A percentile compares a stretch with the other conserved stretches of the same genome.
Conservation (phyloP, 202 grass and related monocot genomes). For the Schoenoplectus triqueter region DNA sequence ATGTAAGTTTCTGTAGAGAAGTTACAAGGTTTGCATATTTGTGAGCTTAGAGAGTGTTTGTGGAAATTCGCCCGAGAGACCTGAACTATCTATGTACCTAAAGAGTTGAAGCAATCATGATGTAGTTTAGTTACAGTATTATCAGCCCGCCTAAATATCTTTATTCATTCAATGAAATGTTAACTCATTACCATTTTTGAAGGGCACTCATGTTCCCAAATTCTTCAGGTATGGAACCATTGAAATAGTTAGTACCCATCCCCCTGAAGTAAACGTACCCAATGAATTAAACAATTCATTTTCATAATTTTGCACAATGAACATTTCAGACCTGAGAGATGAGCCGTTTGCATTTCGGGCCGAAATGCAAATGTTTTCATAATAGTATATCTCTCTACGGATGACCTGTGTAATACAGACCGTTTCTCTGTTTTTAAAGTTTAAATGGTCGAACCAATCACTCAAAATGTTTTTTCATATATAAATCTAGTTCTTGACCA, state of each 20-base stretch:
- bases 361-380: too few relatives aligned
- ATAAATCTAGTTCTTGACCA: too few relatives aligned
- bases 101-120: background rate
- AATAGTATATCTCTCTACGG: too few relatives aligned
- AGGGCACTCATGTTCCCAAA: conserved; percentile 64
- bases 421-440: too few relatives aligned
- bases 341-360: too few relatives aligned
- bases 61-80: conserved; percentile 63
- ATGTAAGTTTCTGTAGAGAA: background rate
- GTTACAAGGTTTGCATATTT: conserved; percentile 47
- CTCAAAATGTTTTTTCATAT: too few relatives aligned
- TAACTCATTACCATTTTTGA: conserved; percentile 48
- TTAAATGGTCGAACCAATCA: too few relatives aligned
- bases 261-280: conserved; percentile 51
- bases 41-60: conserved; percentile 57
- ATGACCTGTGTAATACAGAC: too few relatives aligned
- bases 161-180: background rate
- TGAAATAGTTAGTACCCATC: conserved; percentile 68
- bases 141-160: background rate
- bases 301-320: background rate
- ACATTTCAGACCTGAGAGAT: too few relatives aligned
- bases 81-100: conserved; percentile 73
- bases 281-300: background rate
- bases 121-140: background rate
- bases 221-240: conserved; percentile 70